Evolutionary conservation across 176 grass and related monocot species (phyloP).

Genomic region (Juncus inflexus): DNA sequence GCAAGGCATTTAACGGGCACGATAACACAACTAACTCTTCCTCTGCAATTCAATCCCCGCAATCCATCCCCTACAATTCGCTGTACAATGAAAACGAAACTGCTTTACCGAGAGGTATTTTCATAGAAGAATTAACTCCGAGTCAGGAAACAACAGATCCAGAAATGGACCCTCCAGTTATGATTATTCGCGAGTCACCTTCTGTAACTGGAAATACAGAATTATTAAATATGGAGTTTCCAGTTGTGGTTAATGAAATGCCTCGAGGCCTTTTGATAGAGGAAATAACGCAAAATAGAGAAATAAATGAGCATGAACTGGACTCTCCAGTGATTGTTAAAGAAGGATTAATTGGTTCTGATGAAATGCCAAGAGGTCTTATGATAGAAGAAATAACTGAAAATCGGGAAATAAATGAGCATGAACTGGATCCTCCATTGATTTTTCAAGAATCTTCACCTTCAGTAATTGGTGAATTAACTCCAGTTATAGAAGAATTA

Average conservation of each 20-base stretch:
- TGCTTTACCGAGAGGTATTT: constrained; percentile 16
- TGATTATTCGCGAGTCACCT: constrained; percentile 28
- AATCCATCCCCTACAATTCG: constrained; percentile 19
- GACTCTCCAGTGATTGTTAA: constrained; percentile 8
- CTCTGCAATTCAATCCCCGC: not conserved
- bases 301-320: constrained; percentile 5
- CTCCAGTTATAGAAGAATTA: constrained; percentile 26
- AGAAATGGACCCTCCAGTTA: constrained; percentile 25
- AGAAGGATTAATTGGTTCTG: constrained; percentile 10
- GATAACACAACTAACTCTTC: constrained; percentile 1
- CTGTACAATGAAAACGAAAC: not conserved
- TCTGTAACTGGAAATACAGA: not conserved
- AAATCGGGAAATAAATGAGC: constrained; percentile 4
- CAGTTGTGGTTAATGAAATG: constrained; percentile 17
- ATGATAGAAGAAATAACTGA: constrained; percentile 20
- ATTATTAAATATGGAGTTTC: constrained; percentile 19
- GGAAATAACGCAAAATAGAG: constrained; percentile 19
- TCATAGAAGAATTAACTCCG: constrained; percentile 26
- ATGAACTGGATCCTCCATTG: not conserved
- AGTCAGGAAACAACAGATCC: constrained; percentile 21
- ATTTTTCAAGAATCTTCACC: constrained; percentile 10
- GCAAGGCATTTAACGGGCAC: constrained; percentile 24
- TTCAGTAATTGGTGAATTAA: not conserved
- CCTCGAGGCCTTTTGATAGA: constrained; percentile 15
- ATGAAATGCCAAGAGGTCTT: constrained; percentile 21